Evolutionary conservation across 1,284 basidiomycete species (phyloP).

Genomic region (Trichosporon faecale): DNA sequence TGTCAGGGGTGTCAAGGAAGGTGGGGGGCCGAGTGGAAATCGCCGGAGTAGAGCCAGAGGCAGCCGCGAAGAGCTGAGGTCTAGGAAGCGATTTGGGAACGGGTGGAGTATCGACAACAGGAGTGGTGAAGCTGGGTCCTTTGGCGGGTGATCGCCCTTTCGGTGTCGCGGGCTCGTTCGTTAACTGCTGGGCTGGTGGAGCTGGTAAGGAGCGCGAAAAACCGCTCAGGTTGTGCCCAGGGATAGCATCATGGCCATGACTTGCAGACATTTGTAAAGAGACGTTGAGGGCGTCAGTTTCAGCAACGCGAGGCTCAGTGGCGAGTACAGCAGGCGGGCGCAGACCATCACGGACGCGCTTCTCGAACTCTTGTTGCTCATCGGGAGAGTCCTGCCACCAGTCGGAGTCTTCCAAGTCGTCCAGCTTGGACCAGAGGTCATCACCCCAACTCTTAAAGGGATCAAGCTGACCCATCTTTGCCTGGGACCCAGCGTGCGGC

Average conservation of each 20-base stretch:
- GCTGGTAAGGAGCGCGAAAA: background rate
- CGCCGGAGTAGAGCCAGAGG: background rate
- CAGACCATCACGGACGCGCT: background rate
- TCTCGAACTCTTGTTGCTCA: constrained; percentile 11
- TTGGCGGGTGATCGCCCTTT: background rate
- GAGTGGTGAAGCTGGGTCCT: background rate
- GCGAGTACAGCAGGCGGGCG: background rate
- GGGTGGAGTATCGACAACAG: constrained; percentile 17
- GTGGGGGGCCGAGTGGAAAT: background rate
- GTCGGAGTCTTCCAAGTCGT: constrained; percentile 12
- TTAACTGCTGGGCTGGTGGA: background rate
- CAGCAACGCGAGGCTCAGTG: background rate
- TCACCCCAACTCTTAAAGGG: background rate
- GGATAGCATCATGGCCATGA: background rate
- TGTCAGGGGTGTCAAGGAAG: constrained; percentile 13
- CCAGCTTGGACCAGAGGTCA: constrained; percentile 16
- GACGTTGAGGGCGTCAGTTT: background rate
- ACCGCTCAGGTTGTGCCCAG: background rate
- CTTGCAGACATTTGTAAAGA: background rate
- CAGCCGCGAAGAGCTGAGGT: background rate
- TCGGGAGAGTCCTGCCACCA: constrained; percentile 7
- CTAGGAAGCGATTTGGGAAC: constrained; percentile 7
- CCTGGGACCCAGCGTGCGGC: background rate
- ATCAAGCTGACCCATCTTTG: constrained; percentile 5
- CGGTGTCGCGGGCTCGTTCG: background rate